These are phyloP conservation scores for Leptomonas seymouri DNA, from an alignment of 208 protist genomes.

Conservation along the genomic window DNA sequence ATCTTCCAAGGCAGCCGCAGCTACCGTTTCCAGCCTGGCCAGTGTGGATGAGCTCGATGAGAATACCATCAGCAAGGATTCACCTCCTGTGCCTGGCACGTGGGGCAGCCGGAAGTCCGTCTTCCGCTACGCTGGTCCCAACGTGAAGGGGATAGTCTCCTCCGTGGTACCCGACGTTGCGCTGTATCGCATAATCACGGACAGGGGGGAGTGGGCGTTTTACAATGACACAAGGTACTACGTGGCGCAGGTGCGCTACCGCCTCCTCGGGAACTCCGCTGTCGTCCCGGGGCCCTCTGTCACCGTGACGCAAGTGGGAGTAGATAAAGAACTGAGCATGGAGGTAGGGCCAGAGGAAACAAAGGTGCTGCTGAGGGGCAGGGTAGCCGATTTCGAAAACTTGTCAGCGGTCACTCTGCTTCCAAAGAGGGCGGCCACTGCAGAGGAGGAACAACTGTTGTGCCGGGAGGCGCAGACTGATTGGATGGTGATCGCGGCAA, in stretches of 20 bases:
- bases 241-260: conserved; percentile 54
- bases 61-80: conserved; percentile 4
- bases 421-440: conserved; percentile 18
- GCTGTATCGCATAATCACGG: conserved; percentile 65
- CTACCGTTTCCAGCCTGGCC: not conserved
- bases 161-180: conserved; percentile 52
- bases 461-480: conserved; percentile 18
- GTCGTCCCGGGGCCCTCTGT: conserved; percentile 29
- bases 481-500: conserved; percentile 30
- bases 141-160: conserved; percentile 39
- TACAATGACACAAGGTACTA: conserved; percentile 64
- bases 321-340: conserved; percentile 34
- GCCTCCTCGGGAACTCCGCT: conserved; percentile 39
- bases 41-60: conserved; percentile 28
- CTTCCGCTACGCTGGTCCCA: conserved; percentile 33
- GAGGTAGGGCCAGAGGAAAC: conserved; percentile 54
- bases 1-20: not conserved
- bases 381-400: conserved; percentile 53
- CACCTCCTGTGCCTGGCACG: conserved; percentile 13
- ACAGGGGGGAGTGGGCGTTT: conserved; percentile 63
- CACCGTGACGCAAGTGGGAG: conserved; percentile 6
- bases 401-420: conserved; percentile 27
- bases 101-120: conserved; percentile 21
- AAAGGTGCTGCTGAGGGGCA: conserved; percentile 41
- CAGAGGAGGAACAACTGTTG: conserved; percentile 20